Evolutionary conservation across 208 protist species (phyloP).

Genomic region (Naegleria gruberi): DNA sequence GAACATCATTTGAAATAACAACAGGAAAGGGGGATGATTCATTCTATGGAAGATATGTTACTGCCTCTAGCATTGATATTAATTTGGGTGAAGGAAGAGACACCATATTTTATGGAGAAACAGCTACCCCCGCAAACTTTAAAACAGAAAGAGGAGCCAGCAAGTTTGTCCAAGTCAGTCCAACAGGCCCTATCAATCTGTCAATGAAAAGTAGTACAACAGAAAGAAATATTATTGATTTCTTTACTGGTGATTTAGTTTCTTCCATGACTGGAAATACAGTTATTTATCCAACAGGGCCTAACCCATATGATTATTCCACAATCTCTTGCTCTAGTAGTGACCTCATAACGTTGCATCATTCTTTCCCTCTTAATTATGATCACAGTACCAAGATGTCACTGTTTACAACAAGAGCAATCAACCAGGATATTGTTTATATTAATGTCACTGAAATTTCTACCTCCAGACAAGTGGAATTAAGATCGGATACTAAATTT

Average conservation of each 20-base stretch:
- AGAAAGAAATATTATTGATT: background rate
- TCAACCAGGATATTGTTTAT: background rate
- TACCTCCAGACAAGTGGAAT: background rate
- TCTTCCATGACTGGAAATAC: background rate
- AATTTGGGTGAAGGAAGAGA: background rate
- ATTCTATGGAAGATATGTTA: background rate
- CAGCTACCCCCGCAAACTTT: background rate
- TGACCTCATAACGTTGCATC: background rate
- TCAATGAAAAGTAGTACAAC: background rate
- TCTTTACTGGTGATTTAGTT: background rate
- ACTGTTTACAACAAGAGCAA: too few relatives aligned
- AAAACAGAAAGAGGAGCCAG: background rate
- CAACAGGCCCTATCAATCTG: background rate
- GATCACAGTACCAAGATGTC: background rate
- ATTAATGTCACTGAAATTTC: background rate
- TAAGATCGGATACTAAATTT: background rate
- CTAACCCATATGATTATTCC: background rate
- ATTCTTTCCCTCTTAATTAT: background rate
- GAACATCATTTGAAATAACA: background rate
- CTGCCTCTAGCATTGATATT: background rate
- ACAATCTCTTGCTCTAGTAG: background rate
- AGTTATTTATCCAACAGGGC: background rate
- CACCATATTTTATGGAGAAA: background rate
- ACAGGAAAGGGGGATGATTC: background rate
- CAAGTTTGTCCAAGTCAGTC: background rate